Base-by-base conservation (phyloP, 106 monocot species). In the Allium fistulosum region DNA sequence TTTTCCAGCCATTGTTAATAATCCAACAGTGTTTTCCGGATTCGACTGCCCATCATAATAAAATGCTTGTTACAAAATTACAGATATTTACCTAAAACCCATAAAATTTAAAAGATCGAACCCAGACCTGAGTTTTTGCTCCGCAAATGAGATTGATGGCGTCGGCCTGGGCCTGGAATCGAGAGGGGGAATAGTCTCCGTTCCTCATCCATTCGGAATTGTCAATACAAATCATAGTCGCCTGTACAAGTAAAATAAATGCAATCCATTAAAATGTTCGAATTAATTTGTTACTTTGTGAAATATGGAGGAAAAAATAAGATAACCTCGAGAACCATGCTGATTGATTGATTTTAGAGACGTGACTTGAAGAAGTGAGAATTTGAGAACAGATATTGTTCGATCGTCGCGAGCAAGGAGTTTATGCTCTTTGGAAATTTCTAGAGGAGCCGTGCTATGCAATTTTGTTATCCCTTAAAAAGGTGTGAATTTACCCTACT, bases 171-270 rank as follows among this genome's bases (percentile, higher is more conserved):
- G 97, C 92, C 71, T 92, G 92, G 77, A 92, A 93, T 12, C 97
- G 84, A 18, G 57, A 77, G 37, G 97, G 97, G 15, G 80, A 53
- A 66, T 99, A 99, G 57, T 99, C 97, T 4, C 97, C 97, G 64
- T 92, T 99, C 72, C 97, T 65, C 84, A 85, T 99, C 97, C 97
- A 99, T 78, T 99, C 97, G 45, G 97, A 92, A 57, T 99, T 99
- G 82, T 99, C 97, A 63, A 99, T 83, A 63, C 92, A 92, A 69
- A 99, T 99, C 97, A 99, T 90, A 12, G 97, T 99, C 11, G 97
- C 92, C 97, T 92, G 82, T 53, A 3, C 4, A 64, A 46, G 37
- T 37, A 37, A 37, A 37, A 37, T 37, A 37, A 37, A 37, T 37
- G 37, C 5, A 37, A 37, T 37, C 37, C 37, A 37, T 37, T 37